phyloP scores from a whole-genome alignment of 371 early-diverging fungal genomes.

The Circinella minor region DNA sequence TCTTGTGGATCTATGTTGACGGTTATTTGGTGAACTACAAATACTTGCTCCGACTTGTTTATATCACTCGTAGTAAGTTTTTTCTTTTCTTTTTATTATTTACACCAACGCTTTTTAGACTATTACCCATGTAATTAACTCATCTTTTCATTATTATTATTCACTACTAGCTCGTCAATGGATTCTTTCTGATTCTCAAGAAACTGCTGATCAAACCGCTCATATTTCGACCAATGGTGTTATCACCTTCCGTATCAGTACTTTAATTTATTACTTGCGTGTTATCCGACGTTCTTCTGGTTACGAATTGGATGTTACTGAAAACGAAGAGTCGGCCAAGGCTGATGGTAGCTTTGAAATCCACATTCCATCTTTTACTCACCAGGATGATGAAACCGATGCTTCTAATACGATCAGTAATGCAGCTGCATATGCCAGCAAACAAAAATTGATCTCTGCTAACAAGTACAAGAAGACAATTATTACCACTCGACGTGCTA shows the following conservation, averaged over 20 bases:
- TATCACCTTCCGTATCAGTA: conserved; percentile 33
- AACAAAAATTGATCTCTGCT: conserved; percentile 17
- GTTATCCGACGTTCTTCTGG: conserved; percentile 24
- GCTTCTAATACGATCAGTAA: conserved; percentile 19
- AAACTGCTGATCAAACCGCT: conserved; percentile 34
- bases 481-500: conserved; percentile 28
- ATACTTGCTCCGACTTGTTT: conserved; percentile 46
- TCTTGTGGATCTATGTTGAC: conserved; percentile 56
- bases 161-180: conserved; percentile 34
- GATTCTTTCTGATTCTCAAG: conserved; percentile 37
- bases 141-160: background rate
- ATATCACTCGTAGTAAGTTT: conserved; percentile 28
- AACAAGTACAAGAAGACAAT: conserved; percentile 19
- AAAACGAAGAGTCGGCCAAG: conserved; percentile 14
- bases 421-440: conserved; percentile 27
- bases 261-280: conserved; percentile 36
- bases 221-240: conserved; percentile 36
- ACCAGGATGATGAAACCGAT: conserved; percentile 28
- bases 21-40: conserved; percentile 61
- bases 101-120: background rate
- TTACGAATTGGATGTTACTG: conserved; percentile 25
- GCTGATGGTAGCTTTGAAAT: conserved; percentile 32
- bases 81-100: background rate
- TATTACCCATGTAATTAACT: too few relatives aligned
- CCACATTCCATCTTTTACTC: conserved; percentile 38